These are phyloP conservation scores for Amniculicola lignicola DNA, from an alignment of 495 filamentous ascomycete genomes.

Conservation along the genomic window DNA sequence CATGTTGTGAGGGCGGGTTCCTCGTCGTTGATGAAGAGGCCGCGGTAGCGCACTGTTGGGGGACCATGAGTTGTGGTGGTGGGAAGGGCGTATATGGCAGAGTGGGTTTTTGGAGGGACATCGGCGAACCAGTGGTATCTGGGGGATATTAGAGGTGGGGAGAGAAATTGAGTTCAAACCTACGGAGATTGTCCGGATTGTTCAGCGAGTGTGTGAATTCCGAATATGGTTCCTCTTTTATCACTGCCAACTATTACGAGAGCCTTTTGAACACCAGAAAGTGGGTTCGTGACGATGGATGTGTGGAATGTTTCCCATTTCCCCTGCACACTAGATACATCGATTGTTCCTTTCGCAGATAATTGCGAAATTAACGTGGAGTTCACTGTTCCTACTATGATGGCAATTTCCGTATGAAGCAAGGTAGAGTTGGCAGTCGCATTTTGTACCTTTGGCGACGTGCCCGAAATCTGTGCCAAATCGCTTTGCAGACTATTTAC, in stretches of 20 bases:
- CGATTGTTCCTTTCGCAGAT: background rate
- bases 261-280: conserved; percentile 5
- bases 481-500: conserved; percentile 7
- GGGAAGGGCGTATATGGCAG: conserved; percentile 5
- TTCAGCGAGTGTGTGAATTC: conserved; percentile 24
- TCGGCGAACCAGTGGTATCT: conserved; percentile 26
- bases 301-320: conserved; percentile 29
- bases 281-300: conserved; percentile 1
- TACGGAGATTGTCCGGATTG: conserved; percentile 25
- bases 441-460: background rate
- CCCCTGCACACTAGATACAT: conserved; percentile 15
- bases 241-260: conserved; percentile 26
- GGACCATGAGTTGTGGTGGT: conserved; percentile 6
- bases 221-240: conserved; percentile 21
- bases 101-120: conserved; percentile 16
- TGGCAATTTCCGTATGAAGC: background rate
- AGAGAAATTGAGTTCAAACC: background rate
- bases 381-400: conserved; percentile 13
- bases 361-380: conserved; percentile 8
- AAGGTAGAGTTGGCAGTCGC: background rate
- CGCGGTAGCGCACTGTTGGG: conserved; percentile 23
- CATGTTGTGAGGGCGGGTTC: conserved; percentile 20
- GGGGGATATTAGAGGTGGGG: background rate
- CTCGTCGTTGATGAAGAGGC: conserved; percentile 29
- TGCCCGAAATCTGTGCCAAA: conserved; percentile 10